A percentile compares a stretch with the other conserved stretches of the same genome.
These are phyloP conservation scores for Tylopilus plumbeoviolaceoides DNA, from an alignment of 768 basidiomycete genomes.

Conservation along the genomic window DNA sequence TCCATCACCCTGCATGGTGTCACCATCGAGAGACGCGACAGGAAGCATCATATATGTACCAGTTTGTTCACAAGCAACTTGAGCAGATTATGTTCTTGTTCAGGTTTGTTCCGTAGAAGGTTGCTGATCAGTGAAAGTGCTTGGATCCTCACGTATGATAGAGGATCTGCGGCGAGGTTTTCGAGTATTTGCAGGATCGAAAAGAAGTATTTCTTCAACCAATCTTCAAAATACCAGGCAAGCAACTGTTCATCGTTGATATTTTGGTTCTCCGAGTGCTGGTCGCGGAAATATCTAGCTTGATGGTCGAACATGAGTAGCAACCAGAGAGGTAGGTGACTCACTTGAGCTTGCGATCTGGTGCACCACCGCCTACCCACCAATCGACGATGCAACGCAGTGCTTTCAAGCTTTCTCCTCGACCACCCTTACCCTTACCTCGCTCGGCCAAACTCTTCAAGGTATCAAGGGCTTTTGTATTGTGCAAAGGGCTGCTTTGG, in stretches of 20 bases:
- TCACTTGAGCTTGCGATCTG: slow-evolving; percentile 80
- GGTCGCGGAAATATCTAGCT: slow-evolving; percentile 85
- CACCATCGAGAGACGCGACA: neutral
- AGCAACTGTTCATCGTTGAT: slow-evolving; percentile 71
- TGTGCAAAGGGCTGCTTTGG: slow-evolving; percentile 84
- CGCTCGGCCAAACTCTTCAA: slow-evolving; percentile 73
- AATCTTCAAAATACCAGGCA: slow-evolving; percentile 93
- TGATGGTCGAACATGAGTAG: neutral
- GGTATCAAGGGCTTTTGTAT: slow-evolving; percentile 72
- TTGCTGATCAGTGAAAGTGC: slow-evolving; percentile 72
- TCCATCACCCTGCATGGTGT: slow-evolving; percentile 66
- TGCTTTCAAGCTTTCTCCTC: slow-evolving; percentile 92
- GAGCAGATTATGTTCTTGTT: slow-evolving; percentile 96
- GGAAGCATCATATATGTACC: slow-evolving; percentile 37
- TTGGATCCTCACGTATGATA: slow-evolving; percentile 86
- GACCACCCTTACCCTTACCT: slow-evolving; percentile 78
- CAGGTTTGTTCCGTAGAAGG: slow-evolving; percentile 84
- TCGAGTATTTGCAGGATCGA: slow-evolving; percentile 86
- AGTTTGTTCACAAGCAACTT: slow-evolving; percentile 93
- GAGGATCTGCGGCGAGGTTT: slow-evolving; percentile 76
- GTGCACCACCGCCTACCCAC: slow-evolving; percentile 95
- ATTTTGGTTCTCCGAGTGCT: slow-evolving; percentile 60
- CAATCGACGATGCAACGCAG: slow-evolving; percentile 91
- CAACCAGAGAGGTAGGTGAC: slow-evolving; percentile 23
- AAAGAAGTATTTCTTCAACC: slow-evolving; percentile 97